These are phyloP conservation scores for Amaranthus palmeri DNA, from an alignment of 148 eudicot species.

Conservation along the genomic window DNA sequence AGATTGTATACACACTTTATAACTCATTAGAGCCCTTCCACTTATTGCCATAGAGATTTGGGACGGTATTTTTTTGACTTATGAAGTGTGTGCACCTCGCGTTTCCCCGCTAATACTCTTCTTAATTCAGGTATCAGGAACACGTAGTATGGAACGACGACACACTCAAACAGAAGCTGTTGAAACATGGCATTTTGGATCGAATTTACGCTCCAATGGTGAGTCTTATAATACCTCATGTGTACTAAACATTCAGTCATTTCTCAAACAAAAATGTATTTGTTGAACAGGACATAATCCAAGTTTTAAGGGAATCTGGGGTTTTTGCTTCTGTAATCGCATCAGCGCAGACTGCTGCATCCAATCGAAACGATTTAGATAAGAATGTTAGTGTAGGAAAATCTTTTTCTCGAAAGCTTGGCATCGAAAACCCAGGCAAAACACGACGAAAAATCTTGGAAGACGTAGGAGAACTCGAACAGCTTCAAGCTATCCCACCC, in stretches of 20 bases:
- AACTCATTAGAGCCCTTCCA: too few species aligned
- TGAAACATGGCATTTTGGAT: constrained; percentile 42
- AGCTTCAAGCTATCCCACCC: constrained; percentile 36
- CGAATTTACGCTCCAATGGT: constrained; percentile 66
- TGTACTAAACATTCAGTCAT: too few species aligned
- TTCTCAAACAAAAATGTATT: not conserved
- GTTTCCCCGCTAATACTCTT: not conserved
- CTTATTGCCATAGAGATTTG: too few species aligned
- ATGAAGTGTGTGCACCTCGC: too few species aligned
- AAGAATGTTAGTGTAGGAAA: constrained; percentile 4
- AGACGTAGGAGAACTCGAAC: constrained; percentile 10
- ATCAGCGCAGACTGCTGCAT: constrained; percentile 28
- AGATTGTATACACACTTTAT: too few species aligned
- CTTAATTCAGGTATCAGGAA: constrained; percentile 45
- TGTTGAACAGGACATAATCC: constrained; percentile 44
- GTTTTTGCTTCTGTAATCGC: constrained; percentile 39
- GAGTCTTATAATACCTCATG: constrained; percentile 10
- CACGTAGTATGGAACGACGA: constrained; percentile 54
- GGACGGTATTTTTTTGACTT: too few species aligned
- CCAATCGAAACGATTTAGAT: constrained; percentile 9
- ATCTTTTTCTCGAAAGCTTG: constrained; percentile 16
- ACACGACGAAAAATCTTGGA: constrained; percentile 34
- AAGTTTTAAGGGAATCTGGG: constrained; percentile 55
- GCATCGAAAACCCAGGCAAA: constrained; percentile 20
- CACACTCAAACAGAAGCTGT: constrained; percentile 33